These are phyloP conservation scores for Bassia scoparia DNA, from an alignment of 148 eudicot species.

Conservation along the genomic window DNA sequence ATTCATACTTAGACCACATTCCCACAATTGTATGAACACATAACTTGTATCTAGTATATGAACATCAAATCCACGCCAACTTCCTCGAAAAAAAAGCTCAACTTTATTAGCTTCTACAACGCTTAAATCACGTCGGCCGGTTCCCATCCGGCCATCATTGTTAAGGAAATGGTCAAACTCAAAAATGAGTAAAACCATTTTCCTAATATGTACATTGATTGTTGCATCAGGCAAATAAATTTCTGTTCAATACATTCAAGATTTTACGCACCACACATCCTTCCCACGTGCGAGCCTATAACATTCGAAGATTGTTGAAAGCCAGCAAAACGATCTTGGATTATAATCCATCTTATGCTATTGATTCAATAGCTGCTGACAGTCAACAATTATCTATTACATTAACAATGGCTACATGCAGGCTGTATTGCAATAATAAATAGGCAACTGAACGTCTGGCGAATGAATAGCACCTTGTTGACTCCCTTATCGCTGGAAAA, in stretches of 20 bases:
- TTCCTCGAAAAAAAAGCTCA: neutral
- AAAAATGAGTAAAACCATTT: neutral
- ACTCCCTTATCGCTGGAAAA: neutral
- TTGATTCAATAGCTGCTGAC: constrained; percentile 16
- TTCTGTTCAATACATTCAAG: constrained; percentile 12
- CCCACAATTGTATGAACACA: too few species aligned
- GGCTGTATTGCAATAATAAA: constrained; percentile 7
- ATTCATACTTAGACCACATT: too few species aligned
- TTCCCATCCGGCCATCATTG: neutral
- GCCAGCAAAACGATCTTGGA: neutral
- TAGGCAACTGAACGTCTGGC: neutral
- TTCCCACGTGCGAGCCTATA: neutral
- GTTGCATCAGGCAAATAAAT: neutral
- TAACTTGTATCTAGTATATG: too few species aligned
- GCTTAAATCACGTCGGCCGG: neutral
- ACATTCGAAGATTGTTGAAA: neutral
- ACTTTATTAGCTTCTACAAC: neutral
- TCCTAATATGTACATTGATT: constrained; percentile 6
- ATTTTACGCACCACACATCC: neutral
- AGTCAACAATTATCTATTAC: constrained; percentile 31
- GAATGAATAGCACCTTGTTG: neutral
- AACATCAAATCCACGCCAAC: too few species aligned
- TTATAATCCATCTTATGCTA: constrained; percentile 21
- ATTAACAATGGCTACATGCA: constrained; percentile 28
- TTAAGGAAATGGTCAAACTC: neutral